Base-by-base conservation (phyloP, 78 protist species). In the Dictyostelium intermedium region DNA sequence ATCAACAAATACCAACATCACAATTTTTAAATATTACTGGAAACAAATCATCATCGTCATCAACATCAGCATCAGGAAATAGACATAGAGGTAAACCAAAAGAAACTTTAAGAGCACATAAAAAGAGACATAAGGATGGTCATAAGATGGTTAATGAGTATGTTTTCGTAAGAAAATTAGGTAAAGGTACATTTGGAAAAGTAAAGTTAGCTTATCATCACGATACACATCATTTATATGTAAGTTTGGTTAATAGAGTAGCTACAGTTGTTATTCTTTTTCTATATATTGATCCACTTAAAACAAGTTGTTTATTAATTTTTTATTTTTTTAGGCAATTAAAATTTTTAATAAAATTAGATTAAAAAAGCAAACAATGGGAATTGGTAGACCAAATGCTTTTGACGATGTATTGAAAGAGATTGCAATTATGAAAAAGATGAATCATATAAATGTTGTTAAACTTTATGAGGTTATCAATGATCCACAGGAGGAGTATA, bases 381-480 rank as follows among this genome's bases (percentile, higher is more conserved):
- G 87, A 45, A 61, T 87, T 2, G 82, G 83, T 10, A 77, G 32
- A 34, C 56, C 73, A 45, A 77, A 91, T 85, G 85, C 96, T 43
- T 56, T 56, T 37, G 89, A 93, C 3, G 92, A 77, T 23, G 93
- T 96, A 20, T 50, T 83, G 69, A 82, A 73, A 16, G 99, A 98
- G 39, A 96, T 98, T 23, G 98, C 98, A 34, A 92, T 98, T 23
- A 85, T 96, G 96, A 95, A 97, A 45, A 97, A 96, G 84, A 14
- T 97, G 53, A 74, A 95, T 70, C 99, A 98, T 82, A 91, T 91
- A 13, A 98, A 98, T 93, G 85, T 97, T 41, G 96, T 98, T 18
- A 45, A 56, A 39, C 78, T 98, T 9, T 91, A 78, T 74, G 99
- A 97, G 39, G 98, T 98, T 35, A 95, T 98, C 13, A 98, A 97